Evolutionary conservation across 2,329 filamentous ascomycete genomes (phyloP).

Genomic region (Pseudopyricularia cyperi): DNA sequence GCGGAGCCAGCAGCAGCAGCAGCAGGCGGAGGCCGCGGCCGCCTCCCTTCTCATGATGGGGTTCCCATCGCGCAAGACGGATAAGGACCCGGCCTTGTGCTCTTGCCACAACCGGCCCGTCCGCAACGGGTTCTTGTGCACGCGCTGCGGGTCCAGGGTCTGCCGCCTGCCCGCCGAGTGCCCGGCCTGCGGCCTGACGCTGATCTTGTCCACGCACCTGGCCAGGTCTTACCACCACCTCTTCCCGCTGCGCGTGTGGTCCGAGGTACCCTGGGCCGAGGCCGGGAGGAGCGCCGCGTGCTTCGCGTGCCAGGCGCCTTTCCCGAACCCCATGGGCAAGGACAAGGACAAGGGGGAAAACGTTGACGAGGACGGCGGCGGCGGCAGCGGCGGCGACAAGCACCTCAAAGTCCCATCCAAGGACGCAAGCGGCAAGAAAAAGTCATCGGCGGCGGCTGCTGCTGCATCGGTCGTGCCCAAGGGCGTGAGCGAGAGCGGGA

Average conservation of each 20-base stretch:
- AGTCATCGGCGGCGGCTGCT: slow-evolving; percentile 8
- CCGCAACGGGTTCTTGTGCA: slow-evolving; percentile 81
- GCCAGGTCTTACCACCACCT: slow-evolving; percentile 89
- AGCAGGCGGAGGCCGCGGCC: neutral
- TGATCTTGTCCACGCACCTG: slow-evolving; percentile 88
- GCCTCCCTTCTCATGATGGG: slow-evolving; percentile 88
- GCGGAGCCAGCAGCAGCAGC: slow-evolving; percentile 38
- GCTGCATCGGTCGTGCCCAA: slow-evolving; percentile 19
- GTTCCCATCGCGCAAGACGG: slow-evolving; percentile 77
- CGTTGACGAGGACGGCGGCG: neutral
- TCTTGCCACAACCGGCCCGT: slow-evolving; percentile 79
- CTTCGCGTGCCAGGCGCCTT: slow-evolving; percentile 62
- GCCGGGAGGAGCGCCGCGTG: slow-evolving; percentile 48
- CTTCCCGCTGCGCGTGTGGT: slow-evolving; percentile 83
- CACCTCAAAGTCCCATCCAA: neutral
- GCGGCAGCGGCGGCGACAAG: slow-evolving; percentile 6
- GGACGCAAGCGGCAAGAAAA: neutral
- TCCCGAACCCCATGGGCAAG: slow-evolving; percentile 37
- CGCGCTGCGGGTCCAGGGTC: slow-evolving; percentile 76
- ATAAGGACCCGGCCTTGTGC: slow-evolving; percentile 62
- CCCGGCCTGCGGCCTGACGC: slow-evolving; percentile 77
- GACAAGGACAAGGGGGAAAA: slow-evolving; percentile 7
- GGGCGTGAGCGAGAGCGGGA: slow-evolving; percentile 69
- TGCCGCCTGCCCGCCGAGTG: slow-evolving; percentile 85
- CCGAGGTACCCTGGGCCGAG: slow-evolving; percentile 72